Evolutionary conservation across 805 yeast species (phyloP), one percentile per base, ranked within the genome.

Genomic region (Saccharomyces cerevisiae): DNA sequence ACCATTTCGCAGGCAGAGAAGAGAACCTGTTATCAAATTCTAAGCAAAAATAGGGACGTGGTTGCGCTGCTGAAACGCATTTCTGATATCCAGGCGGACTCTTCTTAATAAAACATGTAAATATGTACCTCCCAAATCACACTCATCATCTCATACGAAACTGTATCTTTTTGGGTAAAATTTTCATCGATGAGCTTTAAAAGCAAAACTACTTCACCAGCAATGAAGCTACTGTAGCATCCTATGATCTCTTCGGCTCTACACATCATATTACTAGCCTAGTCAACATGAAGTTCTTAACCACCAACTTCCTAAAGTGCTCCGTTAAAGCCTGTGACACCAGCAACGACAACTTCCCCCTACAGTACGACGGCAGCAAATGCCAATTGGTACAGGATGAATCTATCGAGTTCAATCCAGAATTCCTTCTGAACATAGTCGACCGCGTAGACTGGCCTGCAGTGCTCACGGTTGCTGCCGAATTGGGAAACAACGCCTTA

Each of bases 301-400:
- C 99, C n/a, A 88, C 97, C 11, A 94, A 94, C 71, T 94, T 94
- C 71, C 96, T 94, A 58, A 89, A 86, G 68, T 94, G 99, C 72
- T 90, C 98, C 0, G 87, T 89, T 57, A 84, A 85, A 65, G 64
- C 83, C 1, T 94, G 99, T 67, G 89, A 85, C 48, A 73, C 82
- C 13, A 79, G 92, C 5, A 79, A 80, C 13, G 81, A 82, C 5
- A 82, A 95, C 21, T 94, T 90, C 67, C 99, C 99, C 1, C 77
- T 94, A 54, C 76, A 77, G 56, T 92, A 79, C 67, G 69, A 77
- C 53, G 63, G 65, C 28, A 54, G 58, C 79, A 77, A 77, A 53
- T 85, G 94, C 62, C 79, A 85, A 61, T 74, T 94, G 36, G 85
- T 80, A 14, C 86, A 83, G 64, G 87, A 87, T 64, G 91, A 83